These are phyloP conservation scores for Oryza coarctata DNA, from an alignment of 176 grass and related monocot genomes.

Conservation along the genomic window DNA sequence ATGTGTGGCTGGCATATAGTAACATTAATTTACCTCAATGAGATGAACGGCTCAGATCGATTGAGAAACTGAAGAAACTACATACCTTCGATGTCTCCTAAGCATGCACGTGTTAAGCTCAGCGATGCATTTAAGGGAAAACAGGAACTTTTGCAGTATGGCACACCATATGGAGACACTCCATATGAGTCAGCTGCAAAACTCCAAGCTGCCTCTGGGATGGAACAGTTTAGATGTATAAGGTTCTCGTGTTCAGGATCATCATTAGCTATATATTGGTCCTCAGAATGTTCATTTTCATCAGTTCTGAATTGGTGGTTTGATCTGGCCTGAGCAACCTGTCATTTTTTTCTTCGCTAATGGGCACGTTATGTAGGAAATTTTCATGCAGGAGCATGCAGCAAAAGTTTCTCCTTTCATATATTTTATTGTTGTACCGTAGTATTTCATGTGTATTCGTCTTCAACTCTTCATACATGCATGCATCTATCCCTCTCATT, in stretches of 20 bases:
- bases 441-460: constrained; percentile 57
- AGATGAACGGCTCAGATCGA: neutral
- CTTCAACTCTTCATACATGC: neutral
- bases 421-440: neutral
- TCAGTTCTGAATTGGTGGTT: neutral
- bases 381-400: neutral
- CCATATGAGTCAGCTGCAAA: constrained; percentile 57
- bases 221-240: constrained; percentile 39
- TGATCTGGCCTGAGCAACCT: neutral
- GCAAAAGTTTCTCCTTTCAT: too few relatives aligned
- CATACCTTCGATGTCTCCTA: constrained; percentile 24
- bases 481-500: neutral
- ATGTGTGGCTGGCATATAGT: neutral
- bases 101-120: constrained; percentile 43
- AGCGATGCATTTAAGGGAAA: constrained; percentile 47
- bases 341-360: neutral
- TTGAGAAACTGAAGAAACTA: neutral
- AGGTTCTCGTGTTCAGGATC: constrained; percentile 27
- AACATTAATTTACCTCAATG: constrained; percentile 18
- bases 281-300: constrained; percentile 47
- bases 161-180: constrained; percentile 51
- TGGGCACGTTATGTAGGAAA: neutral
- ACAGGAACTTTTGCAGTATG: constrained; percentile 45
- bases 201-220: constrained; percentile 44
- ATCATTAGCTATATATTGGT: constrained; percentile 45